Base-by-base conservation (phyloP, 352 stramenopile species). In the Phytophthora kernoviae region DNA sequence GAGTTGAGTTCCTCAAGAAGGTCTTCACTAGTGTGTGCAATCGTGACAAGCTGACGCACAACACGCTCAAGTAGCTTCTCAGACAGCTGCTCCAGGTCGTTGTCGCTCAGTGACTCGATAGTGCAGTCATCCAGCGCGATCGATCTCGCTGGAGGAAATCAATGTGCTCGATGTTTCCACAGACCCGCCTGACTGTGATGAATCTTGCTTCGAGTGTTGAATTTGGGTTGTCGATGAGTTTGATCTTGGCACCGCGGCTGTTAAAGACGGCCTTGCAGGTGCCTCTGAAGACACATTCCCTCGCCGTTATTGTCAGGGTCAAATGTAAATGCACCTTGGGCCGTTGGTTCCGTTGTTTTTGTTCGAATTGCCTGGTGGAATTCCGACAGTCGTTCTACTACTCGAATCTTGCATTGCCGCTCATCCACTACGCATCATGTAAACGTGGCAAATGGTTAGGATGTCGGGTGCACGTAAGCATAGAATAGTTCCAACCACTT, bases 1-100 rank as follows among this genome's bases (percentile, higher is more conserved):
- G 86, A 94, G 48, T 96, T 95, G 27, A 95, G 79, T 59, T 96
- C 87, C 18, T 94, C 85, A 4, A 95, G 64, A 2, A 96, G 49
- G 20, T 96, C 86, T 62, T 92, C 77, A 20, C 73, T 93, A 1
- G 82, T 91, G 37, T 92, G 79, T 0, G 85, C 85, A 9, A 96
- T 62, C 2, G 82, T 87, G 14, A 96, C 77, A 37, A 96, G 76
- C 44, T 95, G 84, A 24, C 68, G 82, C 24, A 94, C 85, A 20
- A 96, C 84, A 39, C 83, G 78, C 66, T 95, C 85, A n/a, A 96
- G 72, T 2, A 96, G 60, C 44, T 84, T 77, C 42, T 96, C 87
- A 0, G 84, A 94, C 2, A 95, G 70, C 21, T 83, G 68, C 43
- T 92, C 84, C 21, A 96, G 62, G 27, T 92, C 84, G 49, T 87